A percentile compares a stretch with the other conserved stretches of the same genome.
phyloP scores from a whole-genome alignment of 2,329 filamentous ascomycete genomes.

The Coniochaeta ligniaria region DNA sequence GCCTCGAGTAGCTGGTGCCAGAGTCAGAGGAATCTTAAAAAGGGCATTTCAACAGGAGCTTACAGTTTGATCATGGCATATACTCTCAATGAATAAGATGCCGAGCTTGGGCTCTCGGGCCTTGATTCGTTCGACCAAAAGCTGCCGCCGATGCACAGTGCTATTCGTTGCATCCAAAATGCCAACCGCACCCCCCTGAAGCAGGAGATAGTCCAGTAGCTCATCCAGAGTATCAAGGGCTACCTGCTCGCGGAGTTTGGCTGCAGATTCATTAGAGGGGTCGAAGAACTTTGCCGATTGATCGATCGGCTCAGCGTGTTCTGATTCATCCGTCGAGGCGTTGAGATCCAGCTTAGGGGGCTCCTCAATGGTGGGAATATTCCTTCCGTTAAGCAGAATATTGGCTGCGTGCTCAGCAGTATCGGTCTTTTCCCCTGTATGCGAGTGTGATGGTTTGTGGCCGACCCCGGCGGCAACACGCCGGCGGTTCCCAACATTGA shows the following conservation, averaged over 20 bases:
- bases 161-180: constrained; percentile 98
- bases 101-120: constrained; percentile 78
- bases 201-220: constrained; percentile 79
- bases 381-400: constrained; percentile 45
- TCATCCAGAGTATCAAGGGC: constrained; percentile 91
- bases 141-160: constrained; percentile 76
- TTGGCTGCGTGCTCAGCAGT: constrained; percentile 33
- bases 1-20: constrained; percentile 64
- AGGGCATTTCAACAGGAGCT: constrained; percentile 10
- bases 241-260: constrained; percentile 81
- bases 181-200: constrained; percentile 77
- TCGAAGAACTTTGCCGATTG: constrained; percentile 94
- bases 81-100: constrained; percentile 91
- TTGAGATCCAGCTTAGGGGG: constrained; percentile 32
- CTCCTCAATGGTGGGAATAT: constrained; percentile 29
- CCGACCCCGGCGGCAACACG: constrained; percentile 64
- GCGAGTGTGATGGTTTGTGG: constrained; percentile 6
- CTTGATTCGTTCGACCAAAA: constrained; percentile 77
- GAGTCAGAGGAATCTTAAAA: not conserved
- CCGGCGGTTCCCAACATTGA: constrained; percentile 92
- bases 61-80: constrained; percentile 73
- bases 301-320: constrained; percentile 52
- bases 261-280: constrained; percentile 74
- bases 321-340: constrained; percentile 5
- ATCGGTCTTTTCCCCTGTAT: constrained; percentile 17